These are phyloP conservation scores for Chaetomium sp. DNA, from an alignment of 2,329 filamentous ascomycete species.

Conservation along the genomic window DNA sequence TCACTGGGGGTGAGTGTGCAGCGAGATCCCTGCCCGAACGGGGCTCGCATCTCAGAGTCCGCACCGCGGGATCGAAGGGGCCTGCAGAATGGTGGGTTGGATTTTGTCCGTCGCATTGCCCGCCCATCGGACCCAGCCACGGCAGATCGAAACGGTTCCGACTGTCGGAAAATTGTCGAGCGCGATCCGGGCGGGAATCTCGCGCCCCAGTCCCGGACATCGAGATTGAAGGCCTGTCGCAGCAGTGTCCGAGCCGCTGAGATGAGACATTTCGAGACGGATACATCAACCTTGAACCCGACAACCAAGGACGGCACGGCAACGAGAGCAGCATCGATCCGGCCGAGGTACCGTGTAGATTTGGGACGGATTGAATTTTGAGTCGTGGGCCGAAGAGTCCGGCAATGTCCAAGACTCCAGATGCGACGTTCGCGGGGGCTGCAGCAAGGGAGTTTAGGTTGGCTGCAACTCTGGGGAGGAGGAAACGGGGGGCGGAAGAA, in stretches of 20 bases:
- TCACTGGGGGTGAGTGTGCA: background rate
- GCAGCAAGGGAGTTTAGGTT: background rate
- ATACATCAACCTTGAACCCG: background rate
- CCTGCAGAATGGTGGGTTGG: constrained; percentile 7
- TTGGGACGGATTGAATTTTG: background rate
- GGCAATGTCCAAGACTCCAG: background rate
- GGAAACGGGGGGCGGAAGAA: constrained; percentile 2
- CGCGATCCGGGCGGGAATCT: constrained; percentile 24
- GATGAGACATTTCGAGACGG: constrained; percentile 1
- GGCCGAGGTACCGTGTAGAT: constrained; percentile 22
- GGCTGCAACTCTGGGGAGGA: constrained; percentile 4
- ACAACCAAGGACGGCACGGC: background rate
- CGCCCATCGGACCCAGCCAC: constrained; percentile 10
- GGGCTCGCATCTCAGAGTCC: constrained; percentile 18
- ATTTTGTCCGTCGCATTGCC: constrained; percentile 3
- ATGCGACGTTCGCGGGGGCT: background rate
- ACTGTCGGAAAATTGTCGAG: constrained; percentile 17
- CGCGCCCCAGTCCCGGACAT: constrained; percentile 22
- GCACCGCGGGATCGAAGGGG: constrained; percentile 8
- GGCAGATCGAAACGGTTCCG: constrained; percentile 25
- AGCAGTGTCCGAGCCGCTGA: background rate
- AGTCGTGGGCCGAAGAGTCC: background rate
- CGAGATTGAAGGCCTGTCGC: constrained; percentile 20
- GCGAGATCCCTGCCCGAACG: constrained; percentile 15
- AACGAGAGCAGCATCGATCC: constrained; percentile 5